Percentiles rank a stretch among this genome's conserved stretches.
Evolutionary conservation across 2,329 filamentous ascomycete genomes (phyloP).

Genomic region (Biscogniauxia mediterranea): DNA sequence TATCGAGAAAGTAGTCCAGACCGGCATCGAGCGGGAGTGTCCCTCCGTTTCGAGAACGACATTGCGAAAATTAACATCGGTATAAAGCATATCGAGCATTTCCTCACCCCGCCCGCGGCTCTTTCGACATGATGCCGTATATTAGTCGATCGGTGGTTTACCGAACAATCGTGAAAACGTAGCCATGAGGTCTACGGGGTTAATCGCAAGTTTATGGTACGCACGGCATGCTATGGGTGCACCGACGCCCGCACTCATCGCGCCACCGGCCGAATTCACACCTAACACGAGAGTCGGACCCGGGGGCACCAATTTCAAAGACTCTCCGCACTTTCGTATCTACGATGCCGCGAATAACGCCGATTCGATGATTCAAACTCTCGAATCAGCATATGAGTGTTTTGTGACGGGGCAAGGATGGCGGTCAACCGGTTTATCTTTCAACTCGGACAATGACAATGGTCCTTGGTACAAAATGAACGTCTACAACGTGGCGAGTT

Average conservation of each 20-base stretch:
- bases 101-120: too few species aligned
- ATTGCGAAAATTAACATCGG: background rate
- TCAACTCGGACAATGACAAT: slow-evolving; percentile 32
- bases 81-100: slow-evolving; percentile 11
- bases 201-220: slow-evolving; percentile 11
- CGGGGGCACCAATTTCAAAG: slow-evolving; percentile 32
- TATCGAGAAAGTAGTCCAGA: slow-evolving; percentile 2
- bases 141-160: background rate
- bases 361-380: slow-evolving; percentile 35
- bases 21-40: slow-evolving; percentile 3
- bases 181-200: slow-evolving; percentile 10
- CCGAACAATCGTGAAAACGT: background rate
- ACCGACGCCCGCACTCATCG: slow-evolving; percentile 14
- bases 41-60: slow-evolving; percentile 9
- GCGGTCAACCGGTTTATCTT: slow-evolving; percentile 39
- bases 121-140: too few species aligned
- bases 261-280: slow-evolving; percentile 29
- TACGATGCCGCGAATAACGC: slow-evolving; percentile 33
- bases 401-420: slow-evolving; percentile 38
- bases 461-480: slow-evolving; percentile 48
- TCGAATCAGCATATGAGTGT: slow-evolving; percentile 46
- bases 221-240: slow-evolving; percentile 6
- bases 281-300: slow-evolving; percentile 30
- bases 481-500: slow-evolving; percentile 39
- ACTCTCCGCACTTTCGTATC: slow-evolving; percentile 41